A percentile compares a stretch with the other conserved stretches of the same genome.
Conservation (phyloP, 495 filamentous ascomycete genomes). For the Staphylotrichum longicolle region DNA sequence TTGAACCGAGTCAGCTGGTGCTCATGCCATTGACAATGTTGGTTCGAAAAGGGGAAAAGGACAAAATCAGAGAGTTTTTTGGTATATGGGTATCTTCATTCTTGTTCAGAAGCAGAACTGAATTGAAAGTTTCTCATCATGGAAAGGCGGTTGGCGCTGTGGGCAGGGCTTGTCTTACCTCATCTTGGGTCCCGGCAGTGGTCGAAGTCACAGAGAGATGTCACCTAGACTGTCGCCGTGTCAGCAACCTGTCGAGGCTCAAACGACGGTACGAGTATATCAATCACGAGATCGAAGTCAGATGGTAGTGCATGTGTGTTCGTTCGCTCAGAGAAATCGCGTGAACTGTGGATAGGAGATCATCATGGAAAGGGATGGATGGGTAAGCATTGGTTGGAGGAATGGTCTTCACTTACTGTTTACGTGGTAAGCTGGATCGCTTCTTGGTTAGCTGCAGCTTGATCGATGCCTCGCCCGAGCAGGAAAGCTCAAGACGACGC, state of each 20-base stretch:
- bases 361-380: conserved; percentile 50
- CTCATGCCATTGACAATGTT: conserved; percentile 7
- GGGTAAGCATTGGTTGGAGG: neutral
- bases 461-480: neutral
- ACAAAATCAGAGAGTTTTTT: conserved; percentile 57
- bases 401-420: conserved; percentile 20
- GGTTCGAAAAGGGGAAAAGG: conserved; percentile 5
- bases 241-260: conserved; percentile 13
- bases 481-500: neutral
- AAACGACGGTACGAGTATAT: neutral
- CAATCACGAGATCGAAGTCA: conserved; percentile 52
- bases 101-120: conserved; percentile 95
- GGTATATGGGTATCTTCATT: conserved; percentile 79
- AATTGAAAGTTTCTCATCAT: conserved; percentile 76
- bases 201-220: no score
- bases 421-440: neutral
- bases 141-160: conserved; percentile 29
- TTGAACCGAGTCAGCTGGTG: conserved; percentile 24
- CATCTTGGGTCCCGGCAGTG: neutral
- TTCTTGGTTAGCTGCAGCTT: neutral
- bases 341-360: conserved; percentile 48
- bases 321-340: conserved; percentile 85
- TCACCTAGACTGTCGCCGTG: neutral
- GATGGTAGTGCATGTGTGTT: conserved; percentile 99
- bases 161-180: conserved; percentile 25